These are phyloP conservation scores for Ceratocystis lukuohia DNA, from an alignment of 2,329 filamentous ascomycete species.

Conservation along the genomic window DNA sequence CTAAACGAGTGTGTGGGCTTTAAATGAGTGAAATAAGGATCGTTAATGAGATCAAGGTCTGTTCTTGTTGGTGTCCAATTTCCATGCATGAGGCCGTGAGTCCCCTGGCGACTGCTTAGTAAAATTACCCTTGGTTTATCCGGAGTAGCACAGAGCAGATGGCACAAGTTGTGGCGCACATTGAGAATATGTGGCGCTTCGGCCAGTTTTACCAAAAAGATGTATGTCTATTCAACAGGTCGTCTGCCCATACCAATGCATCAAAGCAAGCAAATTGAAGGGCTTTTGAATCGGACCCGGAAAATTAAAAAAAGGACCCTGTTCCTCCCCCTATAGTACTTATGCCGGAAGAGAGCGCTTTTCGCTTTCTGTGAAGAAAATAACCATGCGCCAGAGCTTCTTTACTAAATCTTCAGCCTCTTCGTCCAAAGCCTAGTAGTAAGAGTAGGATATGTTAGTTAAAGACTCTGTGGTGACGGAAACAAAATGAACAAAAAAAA, in stretches of 20 bases:
- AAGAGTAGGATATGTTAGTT: background rate
- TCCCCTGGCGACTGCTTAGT: background rate
- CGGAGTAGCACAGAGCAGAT: background rate
- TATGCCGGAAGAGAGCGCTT: slow-evolving; percentile 69
- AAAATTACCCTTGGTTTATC: background rate
- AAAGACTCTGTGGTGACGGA: background rate
- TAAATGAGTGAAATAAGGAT: background rate
- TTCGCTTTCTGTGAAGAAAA: slow-evolving; percentile 93
- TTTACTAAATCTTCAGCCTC: slow-evolving; percentile 87
- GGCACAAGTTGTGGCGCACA: background rate
- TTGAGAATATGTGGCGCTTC: background rate
- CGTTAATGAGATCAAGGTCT: background rate
- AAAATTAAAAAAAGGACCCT: background rate
- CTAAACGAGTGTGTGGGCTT: slow-evolving; percentile 5
- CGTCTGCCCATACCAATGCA: background rate
- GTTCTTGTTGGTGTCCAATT: background rate
- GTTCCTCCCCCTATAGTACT: background rate
- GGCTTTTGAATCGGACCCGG: background rate
- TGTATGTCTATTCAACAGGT: background rate
- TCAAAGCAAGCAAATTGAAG: background rate
- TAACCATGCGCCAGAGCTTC: slow-evolving; percentile 97
- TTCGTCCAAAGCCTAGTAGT: slow-evolving; percentile 65
- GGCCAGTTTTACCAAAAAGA: background rate
- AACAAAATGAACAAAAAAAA: slow-evolving; percentile 22
- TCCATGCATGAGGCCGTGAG: background rate